These are phyloP conservation scores for Fusarium subtropicale DNA, from an alignment of 2,329 filamentous ascomycete genomes.

Conservation along the genomic window DNA sequence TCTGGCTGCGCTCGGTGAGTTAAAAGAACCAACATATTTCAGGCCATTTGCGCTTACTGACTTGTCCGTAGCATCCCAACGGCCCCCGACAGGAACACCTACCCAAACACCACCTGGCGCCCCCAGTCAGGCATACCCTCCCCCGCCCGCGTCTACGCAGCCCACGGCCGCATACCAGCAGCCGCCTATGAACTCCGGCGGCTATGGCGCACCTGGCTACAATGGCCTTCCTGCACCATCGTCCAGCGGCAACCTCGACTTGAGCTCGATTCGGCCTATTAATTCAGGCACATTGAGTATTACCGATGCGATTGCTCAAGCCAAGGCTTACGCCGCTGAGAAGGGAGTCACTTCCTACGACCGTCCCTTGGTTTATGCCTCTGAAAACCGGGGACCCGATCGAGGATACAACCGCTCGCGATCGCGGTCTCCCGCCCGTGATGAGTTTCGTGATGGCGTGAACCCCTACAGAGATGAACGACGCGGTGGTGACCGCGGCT, in stretches of 20 bases:
- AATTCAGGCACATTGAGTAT: conserved; percentile 86
- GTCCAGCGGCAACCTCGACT: conserved; percentile 79
- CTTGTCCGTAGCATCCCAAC: conserved; percentile 56
- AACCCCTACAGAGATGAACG: conserved; percentile 90
- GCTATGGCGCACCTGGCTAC: conserved; percentile 51
- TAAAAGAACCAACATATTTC: conserved; percentile 10
- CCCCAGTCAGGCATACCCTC: conserved; percentile 55
- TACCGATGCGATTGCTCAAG: conserved; percentile 85
- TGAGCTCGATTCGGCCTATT: conserved; percentile 82
- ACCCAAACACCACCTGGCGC: conserved; percentile 56
- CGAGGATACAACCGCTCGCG: conserved; percentile 72
- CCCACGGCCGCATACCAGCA: conserved; percentile 54
- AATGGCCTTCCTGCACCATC: conserved; percentile 73
- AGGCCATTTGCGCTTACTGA: conserved; percentile 34
- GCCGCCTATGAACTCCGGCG: conserved; percentile 48
- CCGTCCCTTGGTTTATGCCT: conserved; percentile 61
- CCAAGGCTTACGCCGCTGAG: conserved; percentile 83
- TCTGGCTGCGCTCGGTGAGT: conserved; percentile 61
- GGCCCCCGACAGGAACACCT: conserved; percentile 56
- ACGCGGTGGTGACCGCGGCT: conserved; percentile 70
- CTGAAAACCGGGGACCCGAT: conserved; percentile 52
- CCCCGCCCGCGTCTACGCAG: conserved; percentile 53
- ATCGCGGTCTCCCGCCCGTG: conserved; percentile 80
- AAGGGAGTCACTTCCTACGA: conserved; percentile 77
- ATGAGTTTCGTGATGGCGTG: conserved; percentile 78